Base-by-base conservation (phyloP, 495 filamentous ascomycete genomes). In the Penicillium goetzii region DNA sequence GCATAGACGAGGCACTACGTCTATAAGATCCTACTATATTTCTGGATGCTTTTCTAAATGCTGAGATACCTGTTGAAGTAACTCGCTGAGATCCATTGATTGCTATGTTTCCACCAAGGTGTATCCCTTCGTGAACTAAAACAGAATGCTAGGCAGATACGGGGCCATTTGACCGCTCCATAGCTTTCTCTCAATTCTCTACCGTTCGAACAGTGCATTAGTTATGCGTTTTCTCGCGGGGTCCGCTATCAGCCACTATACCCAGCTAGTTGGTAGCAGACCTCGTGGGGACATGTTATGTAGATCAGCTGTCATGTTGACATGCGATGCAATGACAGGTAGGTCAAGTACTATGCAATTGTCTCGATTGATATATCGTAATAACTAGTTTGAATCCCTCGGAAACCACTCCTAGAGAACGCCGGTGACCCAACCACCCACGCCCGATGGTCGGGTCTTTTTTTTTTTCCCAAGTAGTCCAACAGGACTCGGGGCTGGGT, bases 341-440 rank as follows among this genome's bases (percentile, higher is more conserved):
- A 21, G 25, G 4, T 28, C 36, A 30, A 33, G 32, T 36, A 53
- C n/a, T 56, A 50, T 50, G 43, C 23, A 59, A 36, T 34, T 59
- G 56, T 47, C 56, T 59, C 55, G 38, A 14, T 49, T 38, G 38
- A 33, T 25, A 21, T 59, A 33, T 26, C 38, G 32, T 30, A 38
- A 47, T 52, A 30, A 57, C 23, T 57, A 28, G 8, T 57, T 56
- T 30, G 23, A 57, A 49, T 57, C 59, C 63, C 50, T 66, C 28
- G 57, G 55, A 65, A 58, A 60, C 56, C 51, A 60, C 50, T 30
- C 62, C 62, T 28, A 50, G 32, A 34, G 28, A 67, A 67, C 65
- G 65, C 65, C 65, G 47, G 52, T 64, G 47, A 60, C 51, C 65
- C 47, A 62, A 62, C 33, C 50, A 32, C 60, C 60, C 57, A 60